A percentile compares a stretch with the other conserved stretches of the same genome.
phyloP scores from a whole-genome alignment of 2,329 filamentous ascomycete species.

The Pyrenophora tritici-repentis region DNA sequence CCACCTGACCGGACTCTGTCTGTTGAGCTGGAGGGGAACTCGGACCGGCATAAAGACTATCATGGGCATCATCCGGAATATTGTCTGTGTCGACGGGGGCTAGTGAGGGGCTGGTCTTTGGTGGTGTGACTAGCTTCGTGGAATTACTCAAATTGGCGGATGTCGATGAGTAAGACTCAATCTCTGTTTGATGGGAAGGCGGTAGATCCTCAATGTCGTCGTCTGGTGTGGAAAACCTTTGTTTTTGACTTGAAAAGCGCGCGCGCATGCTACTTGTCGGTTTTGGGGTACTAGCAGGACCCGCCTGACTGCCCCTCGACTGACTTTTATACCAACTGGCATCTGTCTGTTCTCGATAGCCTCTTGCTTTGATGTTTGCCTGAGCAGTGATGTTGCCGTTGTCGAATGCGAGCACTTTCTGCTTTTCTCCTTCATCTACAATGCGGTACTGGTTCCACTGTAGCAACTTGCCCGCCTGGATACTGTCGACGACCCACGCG shows the following conservation, averaged over 20 bases:
- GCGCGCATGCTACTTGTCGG: slow-evolving; percentile 27
- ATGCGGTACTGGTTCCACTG: slow-evolving; percentile 87
- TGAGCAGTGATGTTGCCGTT: slow-evolving; percentile 70
- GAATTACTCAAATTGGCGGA: slow-evolving; percentile 7
- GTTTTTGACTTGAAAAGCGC: slow-evolving; percentile 24
- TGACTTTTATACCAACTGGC: slow-evolving; percentile 82
- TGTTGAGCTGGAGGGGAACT: slow-evolving; percentile 16
- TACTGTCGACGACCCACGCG: slow-evolving; percentile 90
- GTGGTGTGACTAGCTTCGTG: slow-evolving; percentile 33
- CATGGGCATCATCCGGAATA: slow-evolving; percentile 20
- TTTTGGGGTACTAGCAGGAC: slow-evolving; percentile 34
- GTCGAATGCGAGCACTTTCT: slow-evolving; percentile 72
- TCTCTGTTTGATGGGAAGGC: slow-evolving; percentile 40
- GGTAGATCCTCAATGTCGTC: slow-evolving; percentile 37
- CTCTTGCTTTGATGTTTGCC: slow-evolving; percentile 61
- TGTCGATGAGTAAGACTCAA: slow-evolving; percentile 29
- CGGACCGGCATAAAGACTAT: slow-evolving; percentile 31
- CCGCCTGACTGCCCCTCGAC: slow-evolving; percentile 53
- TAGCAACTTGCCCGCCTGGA: slow-evolving; percentile 77
- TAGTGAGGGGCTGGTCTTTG: slow-evolving; percentile 36
- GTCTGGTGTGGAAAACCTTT: slow-evolving; percentile 32
- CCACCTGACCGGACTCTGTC: slow-evolving; percentile 3
- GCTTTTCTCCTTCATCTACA: slow-evolving; percentile 79
- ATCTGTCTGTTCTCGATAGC: slow-evolving; percentile 82
- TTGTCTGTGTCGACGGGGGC: slow-evolving; percentile 13